Conservation (phyloP, 2,329 filamentous ascomycete genomes). For the Trichoderma aggressivum region DNA sequence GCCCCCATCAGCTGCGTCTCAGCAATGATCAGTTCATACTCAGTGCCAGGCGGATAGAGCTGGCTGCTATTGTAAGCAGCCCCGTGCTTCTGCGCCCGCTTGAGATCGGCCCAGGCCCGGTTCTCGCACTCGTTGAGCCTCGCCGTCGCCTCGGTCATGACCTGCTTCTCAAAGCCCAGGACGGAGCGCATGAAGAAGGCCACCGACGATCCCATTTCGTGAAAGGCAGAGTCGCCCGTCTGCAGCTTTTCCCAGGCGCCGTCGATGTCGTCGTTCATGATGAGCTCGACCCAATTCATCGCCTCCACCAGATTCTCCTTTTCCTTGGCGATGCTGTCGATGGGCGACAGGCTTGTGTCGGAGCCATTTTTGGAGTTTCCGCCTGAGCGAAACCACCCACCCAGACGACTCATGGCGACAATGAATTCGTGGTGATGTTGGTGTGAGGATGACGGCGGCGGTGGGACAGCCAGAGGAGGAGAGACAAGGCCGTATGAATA, state of each 20-base stretch:
- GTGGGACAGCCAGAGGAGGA: not conserved
- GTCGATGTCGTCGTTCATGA: constrained; percentile 89
- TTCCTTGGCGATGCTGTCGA: constrained; percentile 40
- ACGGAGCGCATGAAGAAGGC: constrained; percentile 82
- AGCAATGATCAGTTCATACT: constrained; percentile 80
- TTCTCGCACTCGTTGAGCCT: constrained; percentile 73
- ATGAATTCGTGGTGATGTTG: constrained; percentile 15
- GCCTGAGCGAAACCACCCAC: constrained; percentile 49
- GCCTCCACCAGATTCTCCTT: constrained; percentile 56
- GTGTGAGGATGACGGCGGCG: not conserved
- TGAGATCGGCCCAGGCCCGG: constrained; percentile 71
- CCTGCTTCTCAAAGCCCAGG: constrained; percentile 84
- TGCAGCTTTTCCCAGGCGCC: constrained; percentile 71
- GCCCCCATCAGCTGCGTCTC: constrained; percentile 87
- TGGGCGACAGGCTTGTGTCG: constrained; percentile 25
- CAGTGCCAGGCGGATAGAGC: constrained; percentile 78
- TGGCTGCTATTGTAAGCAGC: constrained; percentile 33
- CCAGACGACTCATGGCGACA: constrained; percentile 45
- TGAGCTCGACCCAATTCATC: constrained; percentile 63
- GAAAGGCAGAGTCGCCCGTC: constrained; percentile 78
- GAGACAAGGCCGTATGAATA: not conserved
- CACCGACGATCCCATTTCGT: constrained; percentile 77
- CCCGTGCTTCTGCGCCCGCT: constrained; percentile 66
- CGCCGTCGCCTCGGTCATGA: constrained; percentile 78
- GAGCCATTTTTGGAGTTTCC: constrained; percentile 30